Percentiles rank a stretch among this genome's conserved stretches.
Conservation (phyloP, 176 grass and related monocot genomes). For the Lolium perenne region DNA sequence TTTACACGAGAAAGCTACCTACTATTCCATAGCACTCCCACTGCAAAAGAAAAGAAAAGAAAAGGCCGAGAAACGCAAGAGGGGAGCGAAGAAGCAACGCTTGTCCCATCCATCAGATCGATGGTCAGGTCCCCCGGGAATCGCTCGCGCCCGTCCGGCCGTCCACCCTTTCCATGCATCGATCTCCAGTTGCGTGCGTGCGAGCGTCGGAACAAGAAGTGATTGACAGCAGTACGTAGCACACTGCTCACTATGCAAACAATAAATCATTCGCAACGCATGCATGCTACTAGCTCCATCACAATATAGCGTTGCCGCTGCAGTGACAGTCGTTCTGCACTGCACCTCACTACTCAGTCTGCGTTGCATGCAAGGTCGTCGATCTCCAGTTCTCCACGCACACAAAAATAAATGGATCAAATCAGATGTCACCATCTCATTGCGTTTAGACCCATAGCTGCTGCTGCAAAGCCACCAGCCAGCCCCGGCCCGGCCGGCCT, state of each 20-base stretch:
- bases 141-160: slow-evolving; percentile 31
- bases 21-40: too few species aligned
- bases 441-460: background rate
- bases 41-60: background rate
- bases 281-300: background rate
- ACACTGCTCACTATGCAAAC: background rate
- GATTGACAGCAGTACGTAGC: background rate
- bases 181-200: background rate
- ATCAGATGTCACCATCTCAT: background rate
- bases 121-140: slow-evolving; percentile 16
- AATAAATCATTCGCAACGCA: slow-evolving; percentile 34
- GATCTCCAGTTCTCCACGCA: background rate
- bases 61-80: too few species aligned
- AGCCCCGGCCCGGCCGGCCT: background rate
- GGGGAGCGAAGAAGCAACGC: background rate
- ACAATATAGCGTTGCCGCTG: background rate
- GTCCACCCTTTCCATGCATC: background rate
- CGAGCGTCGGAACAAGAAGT: background rate
- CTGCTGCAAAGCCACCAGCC: background rate
- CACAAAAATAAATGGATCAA: background rate
- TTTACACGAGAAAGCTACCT: too few species aligned
- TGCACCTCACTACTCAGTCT: background rate
- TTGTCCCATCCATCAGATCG: slow-evolving; percentile 12
- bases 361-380: slow-evolving; percentile 9
- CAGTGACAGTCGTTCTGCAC: background rate